phyloP scores from a whole-genome alignment of 139 green algal genomes.

The Picochlorum sp. region DNA sequence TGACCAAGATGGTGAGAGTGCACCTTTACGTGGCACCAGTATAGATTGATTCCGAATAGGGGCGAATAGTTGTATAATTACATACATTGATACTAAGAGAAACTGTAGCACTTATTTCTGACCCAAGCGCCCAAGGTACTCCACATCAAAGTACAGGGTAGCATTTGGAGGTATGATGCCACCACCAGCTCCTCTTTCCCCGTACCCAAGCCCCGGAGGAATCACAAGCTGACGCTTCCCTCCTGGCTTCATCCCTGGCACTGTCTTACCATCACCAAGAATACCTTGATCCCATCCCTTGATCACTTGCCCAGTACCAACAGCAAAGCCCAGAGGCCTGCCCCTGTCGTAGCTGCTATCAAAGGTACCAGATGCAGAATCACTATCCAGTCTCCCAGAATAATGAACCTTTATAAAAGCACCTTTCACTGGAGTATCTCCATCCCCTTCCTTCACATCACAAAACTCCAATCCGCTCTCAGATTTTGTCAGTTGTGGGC shows the following conservation, averaged over 20 bases:
- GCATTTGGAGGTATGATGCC: slow-evolving; percentile 77
- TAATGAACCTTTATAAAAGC: slow-evolving; percentile 54
- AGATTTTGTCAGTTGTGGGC: neutral
- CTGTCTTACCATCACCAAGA: slow-evolving; percentile 46
- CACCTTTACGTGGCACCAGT: too few relatives aligned
- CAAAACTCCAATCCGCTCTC: slow-evolving; percentile 40
- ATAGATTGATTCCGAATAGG: too few relatives aligned
- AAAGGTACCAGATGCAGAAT: slow-evolving; percentile 52
- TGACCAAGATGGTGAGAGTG: too few relatives aligned
- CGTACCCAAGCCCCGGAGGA: slow-evolving; percentile 52
- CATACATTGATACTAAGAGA: neutral
- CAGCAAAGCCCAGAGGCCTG: slow-evolving; percentile 63
- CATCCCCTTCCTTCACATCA: slow-evolving; percentile 19
- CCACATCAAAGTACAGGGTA: slow-evolving; percentile 69
- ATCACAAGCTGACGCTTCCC: slow-evolving; percentile 55
- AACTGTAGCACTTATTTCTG: neutral
- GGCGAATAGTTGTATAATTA: neutral
- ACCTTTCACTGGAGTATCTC: neutral
- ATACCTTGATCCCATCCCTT: slow-evolving; percentile 74
- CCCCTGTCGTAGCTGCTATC: slow-evolving; percentile 68
- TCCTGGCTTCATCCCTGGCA: slow-evolving; percentile 82
- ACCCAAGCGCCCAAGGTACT: slow-evolving; percentile 40
- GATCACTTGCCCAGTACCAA: slow-evolving; percentile 2
- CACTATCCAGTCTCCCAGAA: slow-evolving; percentile 53
- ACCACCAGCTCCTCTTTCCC: slow-evolving; percentile 44